Conservation (phyloP, 139 green algal genomes). For the Picochlorum sp. region DNA sequence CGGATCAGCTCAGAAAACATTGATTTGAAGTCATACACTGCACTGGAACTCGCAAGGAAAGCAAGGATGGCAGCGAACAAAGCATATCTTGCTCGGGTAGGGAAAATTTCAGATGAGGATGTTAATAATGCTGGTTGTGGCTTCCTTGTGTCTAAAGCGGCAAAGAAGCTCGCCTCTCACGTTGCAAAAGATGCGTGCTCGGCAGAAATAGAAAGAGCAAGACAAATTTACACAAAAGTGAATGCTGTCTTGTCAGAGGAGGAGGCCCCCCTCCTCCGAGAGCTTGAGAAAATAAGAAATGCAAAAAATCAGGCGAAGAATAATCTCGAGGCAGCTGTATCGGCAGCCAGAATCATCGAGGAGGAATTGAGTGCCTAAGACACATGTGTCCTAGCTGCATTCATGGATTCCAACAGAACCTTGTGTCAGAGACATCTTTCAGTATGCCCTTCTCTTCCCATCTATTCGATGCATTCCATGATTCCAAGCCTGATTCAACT, state of each 20-base stretch:
- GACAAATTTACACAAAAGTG: background rate
- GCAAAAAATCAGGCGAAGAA: constrained; percentile 14
- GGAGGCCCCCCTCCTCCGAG: background rate
- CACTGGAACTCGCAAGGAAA: constrained; percentile 35
- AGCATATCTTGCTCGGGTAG: constrained; percentile 32
- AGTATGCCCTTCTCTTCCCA: constrained; percentile 49
- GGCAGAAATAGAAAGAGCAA: background rate
- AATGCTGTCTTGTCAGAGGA: background rate
- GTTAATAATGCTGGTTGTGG: constrained; percentile 10
- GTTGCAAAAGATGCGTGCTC: background rate
- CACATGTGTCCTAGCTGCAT: background rate
- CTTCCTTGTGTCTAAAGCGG: constrained; percentile 19
- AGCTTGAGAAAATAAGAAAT: constrained; percentile 4
- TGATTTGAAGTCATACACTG: constrained; percentile 18
- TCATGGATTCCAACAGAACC: constrained; percentile 22
- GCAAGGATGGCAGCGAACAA: constrained; percentile 39
- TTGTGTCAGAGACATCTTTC: constrained; percentile 33
- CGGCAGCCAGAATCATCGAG: constrained; percentile 1
- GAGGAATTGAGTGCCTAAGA: background rate
- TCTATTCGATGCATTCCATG: constrained; percentile 45
- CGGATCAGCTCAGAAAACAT: background rate
- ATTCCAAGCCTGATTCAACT: constrained; percentile 38
- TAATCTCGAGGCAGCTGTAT: constrained; percentile 7
- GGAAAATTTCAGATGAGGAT: background rate
- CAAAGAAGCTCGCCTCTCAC: constrained; percentile 14